Base-by-base conservation (phyloP, 805 yeast genomes). In the Yarrowia keelungensis region DNA sequence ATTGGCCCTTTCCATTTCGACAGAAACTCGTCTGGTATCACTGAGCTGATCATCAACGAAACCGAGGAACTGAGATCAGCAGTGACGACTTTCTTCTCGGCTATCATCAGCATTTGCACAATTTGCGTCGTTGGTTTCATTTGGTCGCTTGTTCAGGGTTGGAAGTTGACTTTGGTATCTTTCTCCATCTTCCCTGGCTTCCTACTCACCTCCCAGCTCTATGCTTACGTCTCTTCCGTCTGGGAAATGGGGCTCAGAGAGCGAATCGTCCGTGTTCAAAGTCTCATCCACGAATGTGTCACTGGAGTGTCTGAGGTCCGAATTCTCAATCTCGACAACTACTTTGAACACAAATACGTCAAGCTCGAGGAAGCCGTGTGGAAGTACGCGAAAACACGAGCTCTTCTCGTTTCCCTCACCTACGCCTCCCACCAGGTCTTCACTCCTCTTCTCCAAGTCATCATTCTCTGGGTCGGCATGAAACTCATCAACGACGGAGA, bases 91-190 rank as follows among this genome's bases (percentile, higher is more conserved):
- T 87, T 89, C 71, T 75, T 91, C 39, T 81, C 87, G 10, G 82
- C 88, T 0, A 51, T 86, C 0, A 72, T 86, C 0, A 84, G 88
- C 11, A 82, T 90, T 47, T 62, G 84, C 2, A 79, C 86, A 0
- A 81, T 92, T 59, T 79, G 89, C 0, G 46, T 80, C 0, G 77
- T 87, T 36, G 96, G 97, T 4, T 71, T 88, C 5, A 79, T 86
- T 8, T 95, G 98, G 98, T 87, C 97, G 0, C 71, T 92, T 1
- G 83, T 82, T 0, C 76, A 83, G 11, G 97, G 97, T 0, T 95
- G 98, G 98, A 90, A 89, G 73, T 79, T 95, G 50, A 85, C 97
- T 1, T 78, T 94, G 10, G 95, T 91, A 1, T 96, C 97, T 1
- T 73, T 93, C 11, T 83, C 97, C 0, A 81, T 92, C 76, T 82